Conservation (phyloP, 345 rosid species). For the Rhodomyrtus tomentosa region DNA sequence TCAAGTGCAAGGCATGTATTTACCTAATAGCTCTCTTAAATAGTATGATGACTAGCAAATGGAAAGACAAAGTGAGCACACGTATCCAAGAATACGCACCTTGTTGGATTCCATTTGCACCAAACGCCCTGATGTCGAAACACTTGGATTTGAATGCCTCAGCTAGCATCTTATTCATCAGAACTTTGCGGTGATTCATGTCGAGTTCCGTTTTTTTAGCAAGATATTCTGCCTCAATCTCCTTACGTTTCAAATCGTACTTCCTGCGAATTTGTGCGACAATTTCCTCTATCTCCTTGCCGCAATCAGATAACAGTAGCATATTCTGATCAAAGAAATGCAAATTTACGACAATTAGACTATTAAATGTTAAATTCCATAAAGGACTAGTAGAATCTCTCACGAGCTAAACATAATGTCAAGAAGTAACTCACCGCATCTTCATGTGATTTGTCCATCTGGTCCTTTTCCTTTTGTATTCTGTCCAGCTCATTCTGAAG, state of each 20-base stretch:
- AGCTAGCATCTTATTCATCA: constrained; percentile 43
- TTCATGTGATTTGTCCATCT: constrained; percentile 13
- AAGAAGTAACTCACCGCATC: constrained; percentile 24
- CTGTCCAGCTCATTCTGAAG: constrained; percentile 53
- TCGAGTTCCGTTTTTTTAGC: constrained; percentile 27
- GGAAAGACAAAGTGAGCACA: background rate
- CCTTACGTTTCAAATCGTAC: constrained; percentile 27
- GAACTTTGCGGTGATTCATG: constrained; percentile 17
- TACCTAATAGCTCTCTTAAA: background rate
- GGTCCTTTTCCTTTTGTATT: constrained; percentile 21
- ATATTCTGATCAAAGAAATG: constrained; percentile 30
- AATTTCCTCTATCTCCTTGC: constrained; percentile 41
- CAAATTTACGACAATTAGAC: background rate
- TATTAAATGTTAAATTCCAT: background rate
- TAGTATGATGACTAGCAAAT: background rate
- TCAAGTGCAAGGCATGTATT: background rate
- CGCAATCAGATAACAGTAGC: constrained; percentile 28
- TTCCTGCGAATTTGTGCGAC: constrained; percentile 33
- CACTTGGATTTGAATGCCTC: constrained; percentile 48
- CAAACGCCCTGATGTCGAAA: constrained; percentile 17
- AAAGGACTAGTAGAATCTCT: background rate
- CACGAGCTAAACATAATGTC: background rate
- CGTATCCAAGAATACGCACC: constrained; percentile 14
- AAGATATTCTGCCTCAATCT: constrained; percentile 22
- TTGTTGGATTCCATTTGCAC: constrained; percentile 8